Evolutionary conservation across 129 eudicot genomes (phyloP).

Genomic region (Saposhnikovia divaricata): DNA sequence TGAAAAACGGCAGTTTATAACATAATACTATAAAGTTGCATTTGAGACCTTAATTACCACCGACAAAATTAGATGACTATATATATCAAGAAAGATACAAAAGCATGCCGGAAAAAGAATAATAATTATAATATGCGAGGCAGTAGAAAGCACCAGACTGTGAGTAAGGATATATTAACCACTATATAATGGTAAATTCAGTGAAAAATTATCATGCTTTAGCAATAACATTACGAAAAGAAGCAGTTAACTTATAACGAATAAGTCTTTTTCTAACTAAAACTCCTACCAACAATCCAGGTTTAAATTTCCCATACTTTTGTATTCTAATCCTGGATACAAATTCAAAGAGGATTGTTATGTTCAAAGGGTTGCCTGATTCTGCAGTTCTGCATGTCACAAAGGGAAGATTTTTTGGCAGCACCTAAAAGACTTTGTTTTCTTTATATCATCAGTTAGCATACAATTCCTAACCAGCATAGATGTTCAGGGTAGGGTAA

Average conservation of each 20-base stretch:
- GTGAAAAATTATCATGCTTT: too few relatives aligned
- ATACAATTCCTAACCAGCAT: not conserved
- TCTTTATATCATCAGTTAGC: not conserved
- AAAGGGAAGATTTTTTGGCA: not conserved
- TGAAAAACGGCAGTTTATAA: not conserved
- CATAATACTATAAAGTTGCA: not conserved
- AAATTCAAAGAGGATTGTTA: not conserved
- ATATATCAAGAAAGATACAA: not conserved
- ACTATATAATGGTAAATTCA: not conserved
- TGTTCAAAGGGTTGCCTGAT: not conserved
- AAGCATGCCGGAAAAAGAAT: not conserved
- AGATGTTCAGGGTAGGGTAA: not conserved
- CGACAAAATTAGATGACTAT: not conserved
- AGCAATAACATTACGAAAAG: not conserved
- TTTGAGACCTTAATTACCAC: not conserved
- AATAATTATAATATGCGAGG: not conserved
- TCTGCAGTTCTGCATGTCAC: not conserved
- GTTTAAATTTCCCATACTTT: not conserved
- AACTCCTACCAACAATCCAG: not conserved
- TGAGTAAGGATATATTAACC: not conserved
- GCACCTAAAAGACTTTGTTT: not conserved
- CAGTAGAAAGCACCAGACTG: not conserved
- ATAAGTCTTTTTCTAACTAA: not conserved
- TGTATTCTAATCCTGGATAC: not conserved
- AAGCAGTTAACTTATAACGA: not conserved